Base-by-base conservation (phyloP, 768 basidiomycete genomes). In the Suillus paluster region DNA sequence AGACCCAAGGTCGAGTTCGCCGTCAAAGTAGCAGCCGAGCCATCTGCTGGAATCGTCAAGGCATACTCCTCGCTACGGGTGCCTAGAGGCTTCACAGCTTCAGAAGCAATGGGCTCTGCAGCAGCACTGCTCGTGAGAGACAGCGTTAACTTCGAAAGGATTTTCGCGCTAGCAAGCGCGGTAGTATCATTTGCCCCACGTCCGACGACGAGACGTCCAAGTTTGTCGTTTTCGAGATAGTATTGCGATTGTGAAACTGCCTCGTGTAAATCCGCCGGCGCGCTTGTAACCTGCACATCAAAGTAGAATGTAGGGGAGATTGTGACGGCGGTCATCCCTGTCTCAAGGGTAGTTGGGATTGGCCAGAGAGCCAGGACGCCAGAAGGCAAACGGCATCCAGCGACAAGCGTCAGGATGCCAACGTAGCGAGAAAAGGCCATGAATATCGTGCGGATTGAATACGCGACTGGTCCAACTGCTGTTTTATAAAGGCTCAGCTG, bases 1-100 rank as follows among this genome's bases (percentile, higher is more conserved):
- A n/a, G 68, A 0, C 87, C 86, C 15, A 87, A 66, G 0, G 82
- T 78, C 27, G 80, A 79, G 55, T 78, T 79, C 10, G 86, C 83
- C 0, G 60, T 67, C 15, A 88, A 65, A 0, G 64, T 73, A 2
- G 80, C 84, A 0, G 58, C 41, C 0, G 67, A 57, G 4, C 78
- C 81, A 27, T 80, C 69, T 1, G 65, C 61, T 0, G 82, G 80
- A 4, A 87, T 66, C 0, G 36, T 59, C 7, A 87, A 69, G 1
- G 62, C 56, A 60, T 87, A 87, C n/a, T n/a, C n/a, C n/a, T n/a
- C n/a, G n/a, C n/a, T n/a, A n/a, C n/a, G n/a, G n/a, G n/a, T n/a
- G n/a, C n/a, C n/a, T n/a, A n/a, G n/a, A n/a, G n/a, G n/a, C n/a
- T n/a, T n/a, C n/a, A n/a, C n/a, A n/a, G n/a, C n/a, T n/a, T n/a